These are phyloP conservation scores for Haplosporangium sp. DNA, from an alignment of 371 early-diverging fungal genomes.

Conservation along the genomic window DNA sequence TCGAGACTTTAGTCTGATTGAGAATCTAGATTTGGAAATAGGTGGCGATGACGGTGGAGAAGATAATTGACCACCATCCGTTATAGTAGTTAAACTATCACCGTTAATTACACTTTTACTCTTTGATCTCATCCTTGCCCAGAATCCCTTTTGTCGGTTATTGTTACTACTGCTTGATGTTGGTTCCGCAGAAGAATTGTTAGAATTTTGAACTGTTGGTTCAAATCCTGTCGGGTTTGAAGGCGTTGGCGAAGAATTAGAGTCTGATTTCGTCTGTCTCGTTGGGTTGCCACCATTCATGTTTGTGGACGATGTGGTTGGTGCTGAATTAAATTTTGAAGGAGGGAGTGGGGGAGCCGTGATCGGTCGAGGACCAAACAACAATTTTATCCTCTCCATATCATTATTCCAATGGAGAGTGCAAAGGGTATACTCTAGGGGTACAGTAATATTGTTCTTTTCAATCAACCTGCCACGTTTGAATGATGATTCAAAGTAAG, in stretches of 20 bases:
- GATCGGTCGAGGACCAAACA: conserved; percentile 65
- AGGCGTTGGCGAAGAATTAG: not conserved
- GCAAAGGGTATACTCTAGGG: conserved; percentile 81
- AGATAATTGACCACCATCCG: not conserved
- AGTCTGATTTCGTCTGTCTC: conserved; percentile 8
- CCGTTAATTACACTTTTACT: not conserved
- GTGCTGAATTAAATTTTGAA: not conserved
- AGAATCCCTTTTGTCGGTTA: not conserved
- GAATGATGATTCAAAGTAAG: conserved; percentile 79
- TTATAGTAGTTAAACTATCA: not conserved
- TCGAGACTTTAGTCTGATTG: conserved; percentile 16
- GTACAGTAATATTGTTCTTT: conserved; percentile 66
- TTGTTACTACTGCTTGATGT: not conserved
- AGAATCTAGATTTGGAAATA: conserved; percentile 1
- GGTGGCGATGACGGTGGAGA: not conserved
- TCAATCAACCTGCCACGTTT: conserved; percentile 73
- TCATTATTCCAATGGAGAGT: conserved; percentile 82
- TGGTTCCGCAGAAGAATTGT: not conserved
- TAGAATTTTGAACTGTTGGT: not conserved
- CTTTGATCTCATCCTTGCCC: conserved; percentile 4
- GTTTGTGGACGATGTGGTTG: not conserved
- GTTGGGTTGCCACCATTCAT: not conserved
- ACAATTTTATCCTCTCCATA: conserved; percentile 65
- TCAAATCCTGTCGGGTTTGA: not conserved
- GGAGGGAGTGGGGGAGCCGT: conserved; percentile 47